Conservation (phyloP, 192 early-diverging fungal genomes). For the Backusella liffmaniae region DNA sequence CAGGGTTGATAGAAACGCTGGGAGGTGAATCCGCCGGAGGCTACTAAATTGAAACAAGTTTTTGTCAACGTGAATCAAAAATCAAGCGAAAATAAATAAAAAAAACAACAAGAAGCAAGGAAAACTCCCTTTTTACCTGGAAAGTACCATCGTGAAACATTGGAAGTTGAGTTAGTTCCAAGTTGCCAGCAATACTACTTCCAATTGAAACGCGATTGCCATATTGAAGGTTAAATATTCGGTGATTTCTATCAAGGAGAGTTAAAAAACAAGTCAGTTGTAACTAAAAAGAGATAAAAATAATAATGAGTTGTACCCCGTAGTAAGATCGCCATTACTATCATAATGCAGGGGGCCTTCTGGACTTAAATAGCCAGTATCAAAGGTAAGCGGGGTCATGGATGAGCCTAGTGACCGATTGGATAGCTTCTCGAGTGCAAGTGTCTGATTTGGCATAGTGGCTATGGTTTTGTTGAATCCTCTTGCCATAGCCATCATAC, state of each 20-base stretch:
- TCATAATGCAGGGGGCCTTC: conserved; percentile 43
- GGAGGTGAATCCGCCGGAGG: conserved; percentile 41
- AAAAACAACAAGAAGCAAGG: background rate
- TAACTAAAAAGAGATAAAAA: conserved; percentile 4
- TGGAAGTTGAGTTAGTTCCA: conserved; percentile 31
- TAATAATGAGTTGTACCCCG: conserved; percentile 24
- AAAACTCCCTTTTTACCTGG: conserved; percentile 13
- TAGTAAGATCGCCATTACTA: conserved; percentile 37
- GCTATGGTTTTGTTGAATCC: conserved; percentile 37
- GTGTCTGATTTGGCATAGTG: conserved; percentile 21
- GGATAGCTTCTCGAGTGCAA: conserved; percentile 29
- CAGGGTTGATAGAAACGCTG: conserved; percentile 33
- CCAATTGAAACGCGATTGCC: conserved; percentile 34
- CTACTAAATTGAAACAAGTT: conserved; percentile 6
- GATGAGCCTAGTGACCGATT: conserved; percentile 21
- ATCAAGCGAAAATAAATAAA: background rate
- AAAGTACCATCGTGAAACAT: conserved; percentile 45
- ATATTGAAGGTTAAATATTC: conserved; percentile 42
- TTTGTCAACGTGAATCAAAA: conserved; percentile 5
- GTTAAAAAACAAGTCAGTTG: background rate
- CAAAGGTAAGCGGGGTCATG: conserved; percentile 38
- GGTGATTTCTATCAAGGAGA: conserved; percentile 28
- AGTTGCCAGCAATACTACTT: conserved; percentile 32
- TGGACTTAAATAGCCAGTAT: conserved; percentile 45
- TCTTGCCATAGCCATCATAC: conserved; percentile 44